Base-by-base conservation (phyloP, 2,329 filamentous ascomycete genomes). In the Penicillium fuscoglaucum region DNA sequence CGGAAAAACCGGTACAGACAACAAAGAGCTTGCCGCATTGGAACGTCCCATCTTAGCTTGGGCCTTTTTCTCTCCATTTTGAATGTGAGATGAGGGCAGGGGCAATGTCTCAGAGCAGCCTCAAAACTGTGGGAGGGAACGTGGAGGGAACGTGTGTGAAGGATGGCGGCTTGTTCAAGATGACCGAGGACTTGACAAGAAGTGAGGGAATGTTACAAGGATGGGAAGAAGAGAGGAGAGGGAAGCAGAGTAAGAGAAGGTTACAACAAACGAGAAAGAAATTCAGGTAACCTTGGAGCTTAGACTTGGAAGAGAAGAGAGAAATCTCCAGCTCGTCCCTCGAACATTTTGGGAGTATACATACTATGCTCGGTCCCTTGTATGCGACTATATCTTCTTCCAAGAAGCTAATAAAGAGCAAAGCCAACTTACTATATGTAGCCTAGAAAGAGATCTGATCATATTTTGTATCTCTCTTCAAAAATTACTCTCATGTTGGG, bases 1-100 rank as follows among this genome's bases (percentile, higher is more conserved):
- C 57, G 21, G 26, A 70, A 73, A 31, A 71, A 72, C 4, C 65
- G 54, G 12, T 55, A 66, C 0, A 71, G 37, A 10, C 66, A 71
- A 17, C 72, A 74, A 0, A 71, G 56, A 0, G 70, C 50, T 7
- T 67, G 29, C 0, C 64, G 60, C 12, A 65, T 55, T 10, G 64
- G 47, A 4, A 44, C 44, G 1, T 52, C 57, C 70, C 70, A 72
- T 12, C 44, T 41, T n/a, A 64, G 47, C 6, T 53, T 60, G 0
- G 45, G 57, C 6, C 15, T 35, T n/a, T 10, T 47, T 1, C 7
- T 26, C 6, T 24, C 19, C 49, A 51, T 51, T 29, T 41, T 17
- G 3, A 21, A n/a, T 7, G 17, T 17, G 31, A 24, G 24, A 15
- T 13, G 31, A 28, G 9, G 8, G 15, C 8, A 29, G 13, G 3